phyloP scores from a whole-genome alignment of 2,329 filamentous ascomycete species.

The Alternaria sp. region DNA sequence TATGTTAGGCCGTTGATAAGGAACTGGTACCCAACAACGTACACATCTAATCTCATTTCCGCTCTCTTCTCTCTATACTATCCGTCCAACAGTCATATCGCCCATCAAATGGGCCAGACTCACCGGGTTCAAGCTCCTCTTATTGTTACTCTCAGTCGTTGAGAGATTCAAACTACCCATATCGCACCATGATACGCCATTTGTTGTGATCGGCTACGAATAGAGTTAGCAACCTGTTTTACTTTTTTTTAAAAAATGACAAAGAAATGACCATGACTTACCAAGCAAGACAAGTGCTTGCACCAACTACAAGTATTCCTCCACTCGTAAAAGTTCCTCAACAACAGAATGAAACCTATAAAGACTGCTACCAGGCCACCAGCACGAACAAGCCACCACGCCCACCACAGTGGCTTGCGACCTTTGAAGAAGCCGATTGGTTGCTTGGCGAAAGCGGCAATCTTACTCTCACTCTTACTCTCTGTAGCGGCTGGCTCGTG shows the following conservation, averaged over 20 bases:
- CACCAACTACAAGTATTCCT: slow-evolving; percentile 85
- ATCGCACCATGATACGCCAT: slow-evolving; percentile 49
- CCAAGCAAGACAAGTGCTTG: slow-evolving; percentile 91
- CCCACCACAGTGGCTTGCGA: slow-evolving; percentile 94
- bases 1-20: not conserved
- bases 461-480: slow-evolving; percentile 27
- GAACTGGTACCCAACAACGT: not conserved
- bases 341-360: slow-evolving; percentile 82
- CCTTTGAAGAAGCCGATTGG: slow-evolving; percentile 84
- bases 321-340: slow-evolving; percentile 90
- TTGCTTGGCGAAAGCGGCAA: slow-evolving; percentile 58
- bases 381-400: slow-evolving; percentile 89
- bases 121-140: slow-evolving; percentile 12
- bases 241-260: slow-evolving; percentile 1
- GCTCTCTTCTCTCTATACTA: not conserved
- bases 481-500: slow-evolving; percentile 21
- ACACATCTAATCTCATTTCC: not conserved
- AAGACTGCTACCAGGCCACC: slow-evolving; percentile 81
- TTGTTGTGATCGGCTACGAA: slow-evolving; percentile 34
- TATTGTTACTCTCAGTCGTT: slow-evolving; percentile 20
- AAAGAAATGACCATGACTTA: slow-evolving; percentile 60
- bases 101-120: slow-evolving; percentile 11
- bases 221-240: slow-evolving; percentile 8
- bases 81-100: slow-evolving; percentile 5
- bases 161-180: slow-evolving; percentile 41